Evolutionary conservation across 2,329 filamentous ascomycete species (phyloP), one percentile per base, ranked within the genome.

Genomic region (Hymenoscyphus albidus): DNA sequence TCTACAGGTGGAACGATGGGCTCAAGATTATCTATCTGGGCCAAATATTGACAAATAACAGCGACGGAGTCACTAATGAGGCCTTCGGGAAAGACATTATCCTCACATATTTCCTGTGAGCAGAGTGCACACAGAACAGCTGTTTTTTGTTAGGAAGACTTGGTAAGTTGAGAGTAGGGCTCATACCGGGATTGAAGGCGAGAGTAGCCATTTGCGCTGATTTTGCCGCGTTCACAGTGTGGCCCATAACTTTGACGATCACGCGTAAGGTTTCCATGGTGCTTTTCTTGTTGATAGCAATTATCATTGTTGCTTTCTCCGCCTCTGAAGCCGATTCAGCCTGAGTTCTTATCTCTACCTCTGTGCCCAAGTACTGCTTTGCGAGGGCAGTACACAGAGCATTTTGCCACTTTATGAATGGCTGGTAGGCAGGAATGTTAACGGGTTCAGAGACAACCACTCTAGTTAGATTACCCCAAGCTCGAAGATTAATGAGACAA

Each of bases 391-490:
- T 80, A 68, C 88, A 86, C 39, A 88, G 80, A 22, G 77, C 79
- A 67, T 81, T 82, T 66, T 86, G 82, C 87, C 87, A 85, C 13
- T 79, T 74, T 31, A 78, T 79, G 62, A 89, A 85, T 0, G 81
- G 79, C 38, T 77, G 78, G 16, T 82, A 82, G 1, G 77, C 75
- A 54, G 79, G 76, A 7, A 73, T 70, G 44, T 76, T 75, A 35
- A 78, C 78, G 9, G 78, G 79, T 0, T 76, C 79, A 0, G 81
- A 79, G 5, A 87, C 78, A 31, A 88, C 74, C 69, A 87, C 89
- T 18, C 82, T 80, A 1, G 86, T 81, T 35, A 90, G 77, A 68
- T 88, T 85, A 62, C 77, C 81, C 87, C 87, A 90, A 7, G 87
- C 82, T 58, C 84, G 80, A 16, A 90, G 72, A 65, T 84, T 89